Conservation (phyloP, 2,329 filamentous ascomycete species). For the Rhynchosporium graminicola region DNA sequence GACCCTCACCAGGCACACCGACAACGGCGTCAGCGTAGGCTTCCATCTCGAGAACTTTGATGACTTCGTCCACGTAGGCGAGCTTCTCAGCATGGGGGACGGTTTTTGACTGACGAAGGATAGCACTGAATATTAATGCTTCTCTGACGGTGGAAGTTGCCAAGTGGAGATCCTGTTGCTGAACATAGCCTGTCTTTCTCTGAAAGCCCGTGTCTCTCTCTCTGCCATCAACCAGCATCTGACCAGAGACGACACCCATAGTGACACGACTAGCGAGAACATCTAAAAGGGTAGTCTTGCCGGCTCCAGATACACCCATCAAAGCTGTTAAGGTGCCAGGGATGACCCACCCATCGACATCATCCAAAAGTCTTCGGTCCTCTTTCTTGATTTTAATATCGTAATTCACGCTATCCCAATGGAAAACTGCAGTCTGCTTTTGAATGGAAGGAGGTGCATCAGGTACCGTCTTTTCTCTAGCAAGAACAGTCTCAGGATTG, state of each 20-base stretch:
- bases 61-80: conserved; percentile 86
- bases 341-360: conserved; percentile 92
- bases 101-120: conserved; percentile 78
- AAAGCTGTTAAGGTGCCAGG: conserved; percentile 86
- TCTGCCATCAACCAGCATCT: conserved; percentile 69
- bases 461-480: conserved; percentile 56
- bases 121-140: conserved; percentile 80
- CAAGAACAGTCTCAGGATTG: conserved; percentile 43
- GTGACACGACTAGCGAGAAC: conserved; percentile 82
- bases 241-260: conserved; percentile 84
- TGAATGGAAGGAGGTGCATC: conserved; percentile 37
- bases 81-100: conserved; percentile 76
- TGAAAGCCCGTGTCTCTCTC: conserved; percentile 82
- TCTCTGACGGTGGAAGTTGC: conserved; percentile 85
- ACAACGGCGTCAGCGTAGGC: conserved; percentile 88
- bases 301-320: conserved; percentile 74
- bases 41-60: conserved; percentile 87
- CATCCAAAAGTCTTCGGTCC: conserved; percentile 72
- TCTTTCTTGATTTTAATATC: conserved; percentile 77
- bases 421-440: conserved; percentile 55
- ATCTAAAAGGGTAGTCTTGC: conserved; percentile 89
- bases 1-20: conserved; percentile 84
- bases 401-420: conserved; percentile 52
- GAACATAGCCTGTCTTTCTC: conserved; percentile 81
- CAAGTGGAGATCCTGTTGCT: conserved; percentile 77